A percentile compares a stretch with the other conserved stretches of the same genome.
Conservation (phyloP, 2,329 filamentous ascomycete species). For the Magnaporthales sp. region DNA sequence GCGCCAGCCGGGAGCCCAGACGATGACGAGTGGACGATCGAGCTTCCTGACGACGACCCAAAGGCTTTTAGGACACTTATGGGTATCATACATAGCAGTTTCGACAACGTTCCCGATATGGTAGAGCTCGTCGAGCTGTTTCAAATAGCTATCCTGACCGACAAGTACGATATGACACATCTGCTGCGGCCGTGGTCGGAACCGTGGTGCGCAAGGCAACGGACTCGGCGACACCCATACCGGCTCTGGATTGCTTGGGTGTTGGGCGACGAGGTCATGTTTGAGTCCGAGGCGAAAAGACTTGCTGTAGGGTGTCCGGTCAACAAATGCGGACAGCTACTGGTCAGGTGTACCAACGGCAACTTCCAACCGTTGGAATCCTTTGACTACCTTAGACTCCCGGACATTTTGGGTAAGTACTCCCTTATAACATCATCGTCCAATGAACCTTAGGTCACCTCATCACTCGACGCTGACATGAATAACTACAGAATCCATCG, state of each 20-base stretch:
- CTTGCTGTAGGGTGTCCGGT: not conserved
- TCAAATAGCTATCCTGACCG: conserved; percentile 17
- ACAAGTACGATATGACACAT: conserved; percentile 21
- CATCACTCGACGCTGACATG: not conserved
- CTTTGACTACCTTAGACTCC: conserved; percentile 3
- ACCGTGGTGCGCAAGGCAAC: conserved; percentile 11
- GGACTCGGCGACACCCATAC: conserved; percentile 14
- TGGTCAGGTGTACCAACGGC: conserved; percentile 2
- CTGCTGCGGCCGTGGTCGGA: conserved; percentile 18
- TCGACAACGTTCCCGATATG: conserved; percentile 15
- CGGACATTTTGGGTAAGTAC: conserved; percentile 3
- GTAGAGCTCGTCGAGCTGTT: conserved; percentile 17
- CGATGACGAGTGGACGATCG: conserved; percentile 16
- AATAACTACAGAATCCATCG: conserved; percentile 1
- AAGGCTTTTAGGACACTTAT: conserved; percentile 19
- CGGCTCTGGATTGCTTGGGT: conserved; percentile 23
- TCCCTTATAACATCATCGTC: not conserved
- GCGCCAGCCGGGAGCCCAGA: not conserved
- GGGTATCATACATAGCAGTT: conserved; percentile 20
- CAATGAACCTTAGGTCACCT: not conserved
- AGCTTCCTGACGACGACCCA: conserved; percentile 22
- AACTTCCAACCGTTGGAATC: not conserved
- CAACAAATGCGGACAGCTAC: conserved; percentile 1
- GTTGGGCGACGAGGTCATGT: conserved; percentile 16
- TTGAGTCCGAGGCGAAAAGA: conserved; percentile 8